Evolutionary conservation across 2,329 filamentous ascomycete species (phyloP), one percentile per base, ranked within the genome.

Genomic region (Colletotrichum magnum): DNA sequence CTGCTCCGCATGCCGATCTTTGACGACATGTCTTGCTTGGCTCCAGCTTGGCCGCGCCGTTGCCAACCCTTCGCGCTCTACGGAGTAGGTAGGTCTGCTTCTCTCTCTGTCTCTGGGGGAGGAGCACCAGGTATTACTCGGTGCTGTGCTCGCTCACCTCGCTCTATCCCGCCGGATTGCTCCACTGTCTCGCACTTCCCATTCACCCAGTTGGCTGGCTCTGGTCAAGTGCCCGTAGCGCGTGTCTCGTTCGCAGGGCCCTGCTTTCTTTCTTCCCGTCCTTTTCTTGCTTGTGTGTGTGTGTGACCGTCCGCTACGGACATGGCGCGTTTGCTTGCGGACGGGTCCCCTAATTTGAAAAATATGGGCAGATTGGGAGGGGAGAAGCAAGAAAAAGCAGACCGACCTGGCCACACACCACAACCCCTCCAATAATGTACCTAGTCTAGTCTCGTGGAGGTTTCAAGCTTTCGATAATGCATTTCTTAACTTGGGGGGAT

Each of bases 11-110:
- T 52, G 68, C 64, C 54, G 68, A 70, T 70, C 64, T 68, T 68
- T 68, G 68, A 70, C 64, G 68, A 70, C 68, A 68, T 59, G 68
- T 58, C 58, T 62, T 70, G 64, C 68, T 70, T 68, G 52, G 52
- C 39, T 50, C 6, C 32, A 26, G 52, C 56, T 62, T 66, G 63
- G 61, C 41, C 53, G 47, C 53, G 36, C 65, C 61, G 61, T 65
- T 59, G 61, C 62, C 66, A 60, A 50, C 48, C 61, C 56, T 50
- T 50, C 43, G 32, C 36, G 28, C 58, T 58, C 50, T 24, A 24
- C 21, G 21, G 21, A 24, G 21, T 24, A 24, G 21, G 21, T 24
- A 24, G 21, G 21, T 24, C 21, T 24, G 21, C 21, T 4, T 24
- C 21, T 24, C 21, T 24, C 28, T 51, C 21, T n/a, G n/a, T n/a